Evolutionary conservation across 345 rosid species (phyloP).

Genomic region (Lumnitzera racemosa): DNA sequence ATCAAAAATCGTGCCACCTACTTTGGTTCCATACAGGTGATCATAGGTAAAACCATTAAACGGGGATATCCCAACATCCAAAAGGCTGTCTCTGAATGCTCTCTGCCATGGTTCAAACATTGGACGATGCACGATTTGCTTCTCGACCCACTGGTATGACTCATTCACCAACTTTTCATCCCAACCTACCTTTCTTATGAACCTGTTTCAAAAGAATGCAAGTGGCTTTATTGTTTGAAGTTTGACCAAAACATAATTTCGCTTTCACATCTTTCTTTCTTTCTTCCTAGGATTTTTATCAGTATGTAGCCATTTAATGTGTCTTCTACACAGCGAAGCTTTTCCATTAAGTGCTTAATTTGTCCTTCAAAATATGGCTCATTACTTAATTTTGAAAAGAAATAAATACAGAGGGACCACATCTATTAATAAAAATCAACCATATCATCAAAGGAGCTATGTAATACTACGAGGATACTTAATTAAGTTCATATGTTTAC

Average conservation of each 20-base stretch:
- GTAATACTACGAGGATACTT: background rate
- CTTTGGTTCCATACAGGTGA: constrained; percentile 81
- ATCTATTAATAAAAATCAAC: background rate
- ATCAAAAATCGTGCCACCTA: constrained; percentile 93
- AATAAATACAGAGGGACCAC: constrained; percentile 4
- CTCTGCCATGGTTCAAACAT: constrained; percentile 64
- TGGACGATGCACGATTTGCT: constrained; percentile 65
- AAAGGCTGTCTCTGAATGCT: constrained; percentile 62
- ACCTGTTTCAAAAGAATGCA: constrained; percentile 33
- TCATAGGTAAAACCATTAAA: constrained; percentile 91
- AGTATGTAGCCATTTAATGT: background rate
- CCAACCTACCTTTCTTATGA: constrained; percentile 73
- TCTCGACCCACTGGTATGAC: constrained; percentile 91
- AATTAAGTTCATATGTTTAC: constrained; percentile 12
- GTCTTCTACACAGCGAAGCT: background rate
- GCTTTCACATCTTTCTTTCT: too few relatives aligned
- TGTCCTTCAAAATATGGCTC: background rate
- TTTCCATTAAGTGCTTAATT: background rate
- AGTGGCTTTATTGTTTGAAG: background rate
- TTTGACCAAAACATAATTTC: too few relatives aligned
- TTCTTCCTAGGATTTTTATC: too few relatives aligned
- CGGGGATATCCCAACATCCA: constrained; percentile 79
- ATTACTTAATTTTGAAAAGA: background rate
- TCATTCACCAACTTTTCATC: constrained; percentile 68
- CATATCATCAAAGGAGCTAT: constrained; percentile 15